Evolutionary conservation across 169 alveolate genomes (phyloP).

Genomic region (Perkinsus marinus): DNA sequence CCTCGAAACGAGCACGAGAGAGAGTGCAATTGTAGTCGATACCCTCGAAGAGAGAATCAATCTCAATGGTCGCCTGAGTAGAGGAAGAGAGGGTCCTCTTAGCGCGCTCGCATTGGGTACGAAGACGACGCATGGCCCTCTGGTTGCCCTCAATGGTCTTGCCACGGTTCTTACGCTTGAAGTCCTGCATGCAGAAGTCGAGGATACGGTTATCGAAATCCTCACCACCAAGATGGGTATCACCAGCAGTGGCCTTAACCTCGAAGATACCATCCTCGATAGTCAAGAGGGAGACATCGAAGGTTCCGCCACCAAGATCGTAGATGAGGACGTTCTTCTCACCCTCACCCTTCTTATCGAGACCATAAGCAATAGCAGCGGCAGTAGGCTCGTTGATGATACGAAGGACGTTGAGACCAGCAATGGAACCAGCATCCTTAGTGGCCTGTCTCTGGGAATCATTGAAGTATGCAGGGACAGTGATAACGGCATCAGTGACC

Average conservation of each 20-base stretch:
- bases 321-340: slow-evolving; percentile 86
- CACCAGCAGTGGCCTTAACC: slow-evolving; percentile 87
- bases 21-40: slow-evolving; percentile 75
- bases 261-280: slow-evolving; percentile 86
- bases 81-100: slow-evolving; percentile 78
- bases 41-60: slow-evolving; percentile 80
- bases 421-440: slow-evolving; percentile 89
- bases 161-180: slow-evolving; percentile 74
- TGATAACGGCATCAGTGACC: slow-evolving; percentile 83
- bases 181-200: slow-evolving; percentile 79
- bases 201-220: slow-evolving; percentile 86
- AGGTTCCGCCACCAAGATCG: slow-evolving; percentile 97
- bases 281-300: slow-evolving; percentile 82
- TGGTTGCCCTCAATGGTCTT: slow-evolving; percentile 63
- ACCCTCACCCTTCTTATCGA: slow-evolving; percentile 77
- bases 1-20: slow-evolving; percentile 90
- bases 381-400: slow-evolving; percentile 94
- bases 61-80: slow-evolving; percentile 76
- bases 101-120: slow-evolving; percentile 89
- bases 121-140: slow-evolving; percentile 78
- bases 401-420: slow-evolving; percentile 85
- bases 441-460: slow-evolving; percentile 91
- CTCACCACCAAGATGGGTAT: slow-evolving; percentile 91
- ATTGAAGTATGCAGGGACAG: slow-evolving; percentile 91
- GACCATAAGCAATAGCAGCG: slow-evolving; percentile 93